These are phyloP conservation scores for Arthrobotrys musiformis DNA, from an alignment of 2,329 filamentous ascomycete genomes.

Conservation along the genomic window DNA sequence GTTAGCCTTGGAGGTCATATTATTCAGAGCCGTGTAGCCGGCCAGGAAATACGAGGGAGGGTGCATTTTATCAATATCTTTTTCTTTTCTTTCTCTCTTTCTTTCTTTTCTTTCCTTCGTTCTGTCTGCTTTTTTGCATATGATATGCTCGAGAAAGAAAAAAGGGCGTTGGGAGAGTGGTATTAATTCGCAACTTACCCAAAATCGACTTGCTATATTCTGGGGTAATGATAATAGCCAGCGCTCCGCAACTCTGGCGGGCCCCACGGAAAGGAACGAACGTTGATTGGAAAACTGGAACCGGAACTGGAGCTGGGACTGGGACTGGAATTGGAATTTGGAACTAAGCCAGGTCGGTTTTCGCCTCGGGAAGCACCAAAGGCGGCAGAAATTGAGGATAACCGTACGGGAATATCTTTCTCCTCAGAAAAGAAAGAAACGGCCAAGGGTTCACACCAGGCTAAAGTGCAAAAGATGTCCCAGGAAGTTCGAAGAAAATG, in stretches of 20 bases:
- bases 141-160: not conserved
- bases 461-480: conserved; percentile 50
- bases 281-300: too few species aligned
- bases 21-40: conserved; percentile 30
- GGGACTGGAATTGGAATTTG: not conserved
- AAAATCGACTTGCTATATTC: conserved; percentile 40
- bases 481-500: conserved; percentile 32
- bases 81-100: not conserved
- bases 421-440: conserved; percentile 1
- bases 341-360: conserved; percentile 34
- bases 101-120: conserved; percentile 3
- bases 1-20: conserved; percentile 48
- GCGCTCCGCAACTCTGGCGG: conserved; percentile 14
- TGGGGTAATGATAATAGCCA: conserved; percentile 47
- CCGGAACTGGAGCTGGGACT: not conserved
- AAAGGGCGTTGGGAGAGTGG: conserved; percentile 24
- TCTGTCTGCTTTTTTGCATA: not conserved
- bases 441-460: conserved; percentile 52
- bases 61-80: conserved; percentile 17
- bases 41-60: conserved; percentile 19
- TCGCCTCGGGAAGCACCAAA: conserved; percentile 53
- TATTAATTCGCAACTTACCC: conserved; percentile 43
- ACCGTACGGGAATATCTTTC: not conserved
- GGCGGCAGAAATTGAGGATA: conserved; percentile 53
- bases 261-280: conserved; percentile 41